Conservation (phyloP, 2,329 filamentous ascomycete species). For the Aspergillus pseudotamarii region DNA sequence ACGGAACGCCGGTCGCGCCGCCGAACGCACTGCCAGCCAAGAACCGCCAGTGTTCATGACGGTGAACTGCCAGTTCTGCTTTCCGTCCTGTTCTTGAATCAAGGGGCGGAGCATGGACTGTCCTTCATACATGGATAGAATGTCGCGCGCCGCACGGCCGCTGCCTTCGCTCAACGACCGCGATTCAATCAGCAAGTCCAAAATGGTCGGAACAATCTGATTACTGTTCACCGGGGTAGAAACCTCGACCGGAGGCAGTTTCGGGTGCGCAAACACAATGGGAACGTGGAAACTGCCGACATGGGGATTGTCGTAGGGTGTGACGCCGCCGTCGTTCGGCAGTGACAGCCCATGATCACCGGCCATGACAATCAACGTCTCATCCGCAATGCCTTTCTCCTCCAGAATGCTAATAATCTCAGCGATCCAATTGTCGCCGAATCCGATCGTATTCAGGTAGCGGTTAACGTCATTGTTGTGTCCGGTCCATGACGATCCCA, state of each 20-base stretch:
- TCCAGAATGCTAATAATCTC: slow-evolving; percentile 33
- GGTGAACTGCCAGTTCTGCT: slow-evolving; percentile 37
- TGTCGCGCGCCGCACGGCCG: slow-evolving; percentile 26
- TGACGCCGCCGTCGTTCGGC: slow-evolving; percentile 38
- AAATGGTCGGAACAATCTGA: slow-evolving; percentile 36
- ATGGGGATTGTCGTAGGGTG: slow-evolving; percentile 38
- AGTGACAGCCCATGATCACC: slow-evolving; percentile 40
- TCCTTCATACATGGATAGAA: slow-evolving; percentile 35
- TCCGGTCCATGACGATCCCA: slow-evolving; percentile 21
- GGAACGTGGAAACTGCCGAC: slow-evolving; percentile 38
- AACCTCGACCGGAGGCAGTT: slow-evolving; percentile 33
- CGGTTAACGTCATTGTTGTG: slow-evolving; percentile 29
- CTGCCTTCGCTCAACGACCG: slow-evolving; percentile 29
- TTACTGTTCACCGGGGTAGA: slow-evolving; percentile 30
- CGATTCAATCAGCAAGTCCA: slow-evolving; percentile 36
- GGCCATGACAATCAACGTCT: slow-evolving; percentile 37
- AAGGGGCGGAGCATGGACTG: slow-evolving; percentile 36
- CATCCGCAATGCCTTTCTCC: slow-evolving; percentile 34
- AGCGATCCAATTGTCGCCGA: slow-evolving; percentile 35
- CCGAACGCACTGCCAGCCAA: slow-evolving; percentile 35
- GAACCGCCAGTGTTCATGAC: slow-evolving; percentile 40
- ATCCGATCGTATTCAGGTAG: slow-evolving; percentile 37
- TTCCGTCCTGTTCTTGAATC: slow-evolving; percentile 22
- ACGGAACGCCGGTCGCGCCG: slow-evolving; percentile 29
- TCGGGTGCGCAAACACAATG: slow-evolving; percentile 36